Evolutionary conservation across 495 filamentous ascomycete genomes (phyloP), one percentile per base, ranked within the genome.

Genomic region (Staphylotrichum longicolle): DNA sequence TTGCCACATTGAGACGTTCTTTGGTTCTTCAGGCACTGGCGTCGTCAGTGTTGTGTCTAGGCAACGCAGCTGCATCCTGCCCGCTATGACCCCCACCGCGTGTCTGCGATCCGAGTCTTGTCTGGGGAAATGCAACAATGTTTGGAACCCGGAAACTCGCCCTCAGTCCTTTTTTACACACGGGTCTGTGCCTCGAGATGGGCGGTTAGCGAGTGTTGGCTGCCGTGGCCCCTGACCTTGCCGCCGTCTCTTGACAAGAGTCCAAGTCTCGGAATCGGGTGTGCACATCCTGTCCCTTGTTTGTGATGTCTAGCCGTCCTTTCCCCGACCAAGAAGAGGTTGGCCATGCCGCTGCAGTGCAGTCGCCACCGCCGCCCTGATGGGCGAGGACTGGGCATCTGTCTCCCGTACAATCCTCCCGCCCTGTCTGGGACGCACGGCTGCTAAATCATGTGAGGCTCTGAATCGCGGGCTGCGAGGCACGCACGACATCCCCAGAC

Each of bases 391-490:
- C 20, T 27, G 20, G 20, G 20, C 20, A 27, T 27, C 20, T 27
- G 20, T 27, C 20, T 1, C 20, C 20, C 20, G 20, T 27, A 27
- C 20, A 27, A 27, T 55, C 54, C 33, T 20, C 55, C 34, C 30
- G 40, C 46, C 55, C 50, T 46, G 70, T 72, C 67, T 67, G 60
- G 68, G 60, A 68, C 60, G 37, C 54, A 41, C 70, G 68, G 70
- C 70, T 72, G 70, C 58, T 70, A 72, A 72, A 70, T 63, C 58
- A 27, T 44, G 61, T 65, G 62, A 67, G 49, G 59, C 60, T 57
- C 49, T 6, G 4, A 12, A 34, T 56, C 34, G 50, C 54, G 37
- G 39, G 32, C 57, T 47, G 56, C 46, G 41, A 58, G 51, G 40
- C 49, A 63, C 57, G 60, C 66, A 64, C 68, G 64, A 61, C 63